Base-by-base conservation (phyloP, 106 monocot genomes). In the Acorus gramineus region DNA sequence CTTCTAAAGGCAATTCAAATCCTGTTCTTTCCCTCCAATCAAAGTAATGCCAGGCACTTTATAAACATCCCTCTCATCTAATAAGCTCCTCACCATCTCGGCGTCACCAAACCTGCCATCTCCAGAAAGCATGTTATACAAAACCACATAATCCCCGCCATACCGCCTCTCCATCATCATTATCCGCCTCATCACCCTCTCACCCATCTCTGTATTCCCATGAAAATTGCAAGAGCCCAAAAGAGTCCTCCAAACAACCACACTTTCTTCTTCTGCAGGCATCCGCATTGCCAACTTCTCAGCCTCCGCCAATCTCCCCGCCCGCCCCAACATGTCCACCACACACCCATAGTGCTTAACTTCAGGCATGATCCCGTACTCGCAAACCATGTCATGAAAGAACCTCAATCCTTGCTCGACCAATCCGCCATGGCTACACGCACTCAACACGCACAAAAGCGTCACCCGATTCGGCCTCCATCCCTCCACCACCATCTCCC, bases 381-480 rank as follows among this genome's bases (percentile, higher is more conserved):
- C 67, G 14, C 62, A 47, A 14, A 76, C 65, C 90, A 91, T 91
- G 48, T 44, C 8, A 3, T 11, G 62, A 65, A 91, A 79, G 46
- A 81, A 61, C 42, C 50, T 55, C 54, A 91, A 14, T 28, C 90
- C 90, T 56, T 86, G 86, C 10, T 91, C 79, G 0, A 91, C 74
- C 65, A 86, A 47, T 48, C 86, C 90, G 53, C 83, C 80, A 74
- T 91, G 90, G 71, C 80, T 84, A 28, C 90, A 86, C 4, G 90
- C 90, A 74, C 72, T 91, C 72, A 91, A 50, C 5, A 84, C 56
- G n/a, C 80, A 65, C 70, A 86, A 52, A 53, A 86, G 81, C 6
- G 90, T 84, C 55, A 91, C 80, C 10, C 65, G 14, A 54, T 91
- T 91, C 8, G 90, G 89, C 13, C 8, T 65, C 3, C 84, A 4